These are phyloP conservation scores for Pulchroboletus neoregius DNA, from an alignment of 1,284 basidiomycete species.

Conservation along the genomic window DNA sequence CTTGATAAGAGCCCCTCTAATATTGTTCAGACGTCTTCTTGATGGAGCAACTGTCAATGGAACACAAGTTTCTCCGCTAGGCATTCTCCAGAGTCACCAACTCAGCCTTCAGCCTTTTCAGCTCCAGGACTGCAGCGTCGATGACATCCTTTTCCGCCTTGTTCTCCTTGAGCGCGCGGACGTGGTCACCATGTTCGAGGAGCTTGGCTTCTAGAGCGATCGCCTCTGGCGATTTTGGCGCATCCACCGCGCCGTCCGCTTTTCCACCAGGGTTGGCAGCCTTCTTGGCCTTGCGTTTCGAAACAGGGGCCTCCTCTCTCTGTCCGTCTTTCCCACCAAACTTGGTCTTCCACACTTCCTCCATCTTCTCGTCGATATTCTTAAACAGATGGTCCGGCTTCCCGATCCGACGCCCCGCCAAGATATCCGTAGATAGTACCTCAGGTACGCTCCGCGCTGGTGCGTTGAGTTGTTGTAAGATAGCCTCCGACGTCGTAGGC, in stretches of 20 bases:
- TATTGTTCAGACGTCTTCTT: no score
- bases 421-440: constrained; percentile 72
- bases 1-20: no score
- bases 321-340: constrained; percentile 66
- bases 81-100: constrained; percentile 20
- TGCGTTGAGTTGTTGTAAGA: constrained; percentile 88
- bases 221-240: constrained; percentile 62
- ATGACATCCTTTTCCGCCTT: constrained; percentile 67
- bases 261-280: constrained; percentile 27
- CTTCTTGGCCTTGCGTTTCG: constrained; percentile 55
- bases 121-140: constrained; percentile 47
- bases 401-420: constrained; percentile 84
- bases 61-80: constrained; percentile 3
- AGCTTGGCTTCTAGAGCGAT: constrained; percentile 67
- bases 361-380: constrained; percentile 90
- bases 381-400: constrained; percentile 91
- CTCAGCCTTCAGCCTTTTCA: constrained; percentile 46
- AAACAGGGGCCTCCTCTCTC: constrained; percentile 41
- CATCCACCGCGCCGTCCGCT: constrained; percentile 18
- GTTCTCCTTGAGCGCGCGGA: constrained; percentile 67
- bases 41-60: no score
- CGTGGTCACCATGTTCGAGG: constrained; percentile 66
- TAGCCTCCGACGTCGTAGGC: constrained; percentile 83
- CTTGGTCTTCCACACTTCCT: constrained; percentile 75
- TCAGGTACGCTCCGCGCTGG: constrained; percentile 76